These are phyloP conservation scores for Citrus sp. DNA, from an alignment of 345 rosid species.

Conservation along the genomic window DNA sequence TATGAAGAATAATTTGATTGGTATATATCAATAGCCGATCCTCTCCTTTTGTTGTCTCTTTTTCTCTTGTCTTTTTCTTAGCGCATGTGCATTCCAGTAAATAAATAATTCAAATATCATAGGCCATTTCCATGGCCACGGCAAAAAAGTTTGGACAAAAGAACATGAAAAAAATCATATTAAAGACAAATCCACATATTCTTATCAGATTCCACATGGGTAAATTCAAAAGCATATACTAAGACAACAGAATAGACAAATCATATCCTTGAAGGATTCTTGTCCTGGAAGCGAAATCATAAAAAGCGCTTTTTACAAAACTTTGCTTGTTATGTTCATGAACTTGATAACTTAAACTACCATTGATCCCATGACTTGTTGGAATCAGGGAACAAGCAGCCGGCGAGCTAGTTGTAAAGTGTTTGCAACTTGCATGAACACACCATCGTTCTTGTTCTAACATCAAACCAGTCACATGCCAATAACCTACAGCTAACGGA, in stretches of 20 bases:
- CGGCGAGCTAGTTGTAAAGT: neutral
- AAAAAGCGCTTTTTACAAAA: neutral
- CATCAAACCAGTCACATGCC: conserved; percentile 5
- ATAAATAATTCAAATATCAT: neutral
- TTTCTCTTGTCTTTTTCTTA: neutral
- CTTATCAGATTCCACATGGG: neutral
- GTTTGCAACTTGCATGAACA: conserved; percentile 1
- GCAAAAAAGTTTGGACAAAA: neutral
- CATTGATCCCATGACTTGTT: neutral
- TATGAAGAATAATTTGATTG: too few species aligned
- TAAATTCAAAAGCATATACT: neutral
- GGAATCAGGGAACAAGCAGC: neutral
- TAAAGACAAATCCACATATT: neutral
- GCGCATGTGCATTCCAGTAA: neutral
- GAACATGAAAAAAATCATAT: neutral
- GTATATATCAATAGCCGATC: too few species aligned
- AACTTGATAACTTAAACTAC: neutral
- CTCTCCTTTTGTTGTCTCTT: neutral
- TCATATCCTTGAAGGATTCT: conserved; percentile 12
- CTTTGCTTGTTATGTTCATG: neutral
- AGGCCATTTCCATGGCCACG: too few species aligned
- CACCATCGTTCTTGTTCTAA: neutral
- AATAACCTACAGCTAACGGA: neutral
- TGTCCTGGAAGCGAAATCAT: neutral
- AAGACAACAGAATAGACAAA: conserved; percentile 5